Conservation (phyloP, 306 rosid genomes). For the Delonix regia region DNA sequence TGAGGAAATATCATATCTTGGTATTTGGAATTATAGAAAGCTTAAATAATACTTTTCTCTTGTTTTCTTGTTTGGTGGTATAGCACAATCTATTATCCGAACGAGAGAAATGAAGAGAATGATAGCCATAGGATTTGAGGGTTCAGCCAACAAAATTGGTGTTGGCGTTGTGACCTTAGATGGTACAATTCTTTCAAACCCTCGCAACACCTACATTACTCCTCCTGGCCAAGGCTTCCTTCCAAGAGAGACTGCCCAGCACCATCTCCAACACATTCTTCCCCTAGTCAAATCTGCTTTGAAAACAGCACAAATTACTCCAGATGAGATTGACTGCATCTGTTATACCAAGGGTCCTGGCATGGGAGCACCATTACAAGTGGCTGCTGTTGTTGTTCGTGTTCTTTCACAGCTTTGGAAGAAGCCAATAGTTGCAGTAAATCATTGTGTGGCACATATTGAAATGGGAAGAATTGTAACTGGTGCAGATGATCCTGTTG, state of each 20-base stretch:
- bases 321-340: conserved; percentile 77
- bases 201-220: conserved; percentile 89
- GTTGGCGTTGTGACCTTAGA: conserved; percentile 82
- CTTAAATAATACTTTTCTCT: background rate
- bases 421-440: conserved; percentile 89
- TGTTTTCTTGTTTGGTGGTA: background rate
- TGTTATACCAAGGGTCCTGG: conserved; percentile 97
- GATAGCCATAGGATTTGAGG: conserved; percentile 90
- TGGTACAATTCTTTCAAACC: conserved; percentile 85
- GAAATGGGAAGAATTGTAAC: conserved; percentile 98
- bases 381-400: conserved; percentile 79
- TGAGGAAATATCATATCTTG: background rate
- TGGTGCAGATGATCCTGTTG: conserved; percentile 92
- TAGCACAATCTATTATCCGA: background rate
- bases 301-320: conserved; percentile 61
- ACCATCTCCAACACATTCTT: conserved; percentile 77
- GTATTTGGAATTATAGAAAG: background rate
- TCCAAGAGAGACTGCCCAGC: conserved; percentile 95
- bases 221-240: conserved; percentile 97
- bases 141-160: conserved; percentile 94
- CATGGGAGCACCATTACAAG: conserved; percentile 94
- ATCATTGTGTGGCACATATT: conserved; percentile 93
- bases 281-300: conserved; percentile 77
- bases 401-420: conserved; percentile 87
- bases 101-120: conserved; percentile 61